Evolutionary conservation across 2,329 filamentous ascomycete genomes (phyloP).

Genomic region (Chrysoporthe deuterocubensis): DNA sequence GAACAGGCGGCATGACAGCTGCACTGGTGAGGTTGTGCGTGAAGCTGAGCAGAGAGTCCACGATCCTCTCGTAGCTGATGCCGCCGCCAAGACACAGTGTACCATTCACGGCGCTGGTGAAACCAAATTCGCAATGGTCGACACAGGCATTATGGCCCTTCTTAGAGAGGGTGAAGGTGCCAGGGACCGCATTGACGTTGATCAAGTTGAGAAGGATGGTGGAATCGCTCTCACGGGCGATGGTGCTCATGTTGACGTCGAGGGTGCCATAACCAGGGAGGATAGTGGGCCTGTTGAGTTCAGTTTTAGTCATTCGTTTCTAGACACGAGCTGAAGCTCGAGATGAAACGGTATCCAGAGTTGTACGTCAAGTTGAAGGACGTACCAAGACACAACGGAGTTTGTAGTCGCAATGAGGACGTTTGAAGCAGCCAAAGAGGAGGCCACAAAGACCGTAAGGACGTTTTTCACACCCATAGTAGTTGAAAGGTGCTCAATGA

Average conservation of each 20-base stretch:
- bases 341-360: too few species aligned
- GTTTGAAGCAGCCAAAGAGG: too few species aligned
- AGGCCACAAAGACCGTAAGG: not conserved
- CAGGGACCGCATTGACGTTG: not conserved
- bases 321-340: too few species aligned
- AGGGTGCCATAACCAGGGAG: not conserved
- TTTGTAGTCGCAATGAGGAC: not conserved
- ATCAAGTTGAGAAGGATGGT: conserved; percentile 1
- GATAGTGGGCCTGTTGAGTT: not conserved
- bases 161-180: not conserved
- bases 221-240: not conserved
- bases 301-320: not conserved
- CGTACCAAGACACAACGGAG: not conserved
- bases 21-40: not conserved
- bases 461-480: not conserved
- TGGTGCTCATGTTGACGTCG: conserved; percentile 3
- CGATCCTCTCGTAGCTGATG: not conserved
- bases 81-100: not conserved
- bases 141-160: not conserved
- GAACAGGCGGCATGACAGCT: not conserved
- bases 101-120: not conserved
- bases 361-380: not conserved
- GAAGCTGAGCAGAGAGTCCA: not conserved
- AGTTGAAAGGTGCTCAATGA: not conserved
- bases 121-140: not conserved